Evolutionary conservation across 495 filamentous ascomycete genomes (phyloP), one percentile per base, ranked within the genome.

Genomic region (Neurospora sublineolata): DNA sequence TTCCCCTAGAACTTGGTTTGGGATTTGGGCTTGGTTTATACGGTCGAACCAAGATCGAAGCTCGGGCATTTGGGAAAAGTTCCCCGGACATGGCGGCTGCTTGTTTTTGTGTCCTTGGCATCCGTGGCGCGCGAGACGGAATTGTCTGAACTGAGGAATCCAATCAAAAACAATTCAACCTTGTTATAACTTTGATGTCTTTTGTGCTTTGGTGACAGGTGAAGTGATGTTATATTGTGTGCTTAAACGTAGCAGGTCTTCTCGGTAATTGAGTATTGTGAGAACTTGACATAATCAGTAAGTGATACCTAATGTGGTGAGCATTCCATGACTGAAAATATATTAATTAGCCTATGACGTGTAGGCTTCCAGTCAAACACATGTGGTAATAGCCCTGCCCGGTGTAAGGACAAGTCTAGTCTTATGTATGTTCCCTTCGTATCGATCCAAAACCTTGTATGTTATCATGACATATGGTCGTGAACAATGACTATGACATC

Each of bases 401-500:
- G 12, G 14, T 30, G 27, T 16, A 4, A 9, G 33, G 14, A 18
- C 20, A 11, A 12, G 11, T 23, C 27, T 4, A 14, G 27, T 60
- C 27, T 18, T 18, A 9, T 33, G 7, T 30, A 23, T 58, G 10
- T 58, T 3, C 27, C 52, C 14, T 60, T 33, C 1, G 4, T 60
- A 12, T 33, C 27, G 2, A 60, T 30, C 23, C 5, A 33, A 60
- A 16, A 14, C 52, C 14, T 60, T 7, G 11, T 20, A 12, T 52
- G 20, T 60, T 52, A 14, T 52, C 27, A 18, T 60, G 12, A 30
- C 33, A 60, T 27, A 60, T 30, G 0, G 5, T 30, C 52, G 11
- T 27, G 23, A 60, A 60, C 23, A 12, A 30, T 60, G 23, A 42
- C 78, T 75, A 86, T 69, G 82, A 82, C 79, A 90, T 87, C 73